Evolutionary conservation across 306 rosid genomes (phyloP).

Genomic region (Oemleria cerasiformis): DNA sequence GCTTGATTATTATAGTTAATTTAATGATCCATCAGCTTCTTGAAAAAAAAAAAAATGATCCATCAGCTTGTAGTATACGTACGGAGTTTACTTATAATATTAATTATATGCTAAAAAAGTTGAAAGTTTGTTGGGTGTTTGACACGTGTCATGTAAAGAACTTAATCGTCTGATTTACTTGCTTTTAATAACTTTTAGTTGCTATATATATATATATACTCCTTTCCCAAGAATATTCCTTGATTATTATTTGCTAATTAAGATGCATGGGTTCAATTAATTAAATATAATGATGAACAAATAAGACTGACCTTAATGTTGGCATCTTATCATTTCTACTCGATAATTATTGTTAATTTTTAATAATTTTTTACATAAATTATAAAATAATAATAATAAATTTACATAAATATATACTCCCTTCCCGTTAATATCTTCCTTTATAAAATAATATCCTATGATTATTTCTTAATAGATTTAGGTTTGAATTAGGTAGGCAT

Average conservation of each 20-base stretch:
- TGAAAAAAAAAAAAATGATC: too few relatives aligned
- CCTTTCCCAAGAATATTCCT: conserved; percentile 36
- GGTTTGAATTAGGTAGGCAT: background rate
- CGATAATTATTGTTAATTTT: too few relatives aligned
- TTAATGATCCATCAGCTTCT: too few relatives aligned
- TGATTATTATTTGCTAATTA: conserved; percentile 29
- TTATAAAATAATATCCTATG: too few relatives aligned
- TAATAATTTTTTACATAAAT: too few relatives aligned
- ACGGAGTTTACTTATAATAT: too few relatives aligned
- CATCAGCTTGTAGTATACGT: background rate
- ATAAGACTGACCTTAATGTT: too few relatives aligned
- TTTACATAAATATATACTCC: too few relatives aligned
- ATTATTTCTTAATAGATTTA: background rate
- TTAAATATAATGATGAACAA: background rate
- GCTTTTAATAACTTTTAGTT: background rate
- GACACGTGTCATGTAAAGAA: conserved; percentile 40
- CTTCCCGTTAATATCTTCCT: too few relatives aligned
- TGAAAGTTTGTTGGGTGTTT: conserved; percentile 23
- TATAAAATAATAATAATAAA: too few relatives aligned
- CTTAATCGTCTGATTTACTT: conserved; percentile 35
- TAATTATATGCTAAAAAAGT: background rate
- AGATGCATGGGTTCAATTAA: conserved; percentile 31
- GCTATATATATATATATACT: background rate
- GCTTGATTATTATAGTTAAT: background rate
- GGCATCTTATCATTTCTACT: too few relatives aligned